phyloP scores from a whole-genome alignment of 2,329 filamentous ascomycete genomes.

The Colletotrichum liriopes region DNA sequence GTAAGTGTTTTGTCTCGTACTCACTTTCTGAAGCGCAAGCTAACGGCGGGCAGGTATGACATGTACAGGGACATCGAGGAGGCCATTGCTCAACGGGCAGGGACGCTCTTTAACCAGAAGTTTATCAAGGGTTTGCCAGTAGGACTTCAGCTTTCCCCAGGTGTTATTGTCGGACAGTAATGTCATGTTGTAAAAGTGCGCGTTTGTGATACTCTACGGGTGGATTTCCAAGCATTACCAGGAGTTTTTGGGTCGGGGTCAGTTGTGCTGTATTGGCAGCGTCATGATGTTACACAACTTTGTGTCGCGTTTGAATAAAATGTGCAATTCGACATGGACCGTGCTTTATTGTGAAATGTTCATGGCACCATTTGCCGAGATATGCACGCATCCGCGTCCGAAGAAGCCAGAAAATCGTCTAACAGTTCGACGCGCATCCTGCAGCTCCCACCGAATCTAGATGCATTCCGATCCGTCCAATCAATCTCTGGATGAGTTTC shows the following conservation, averaged over 20 bases:
- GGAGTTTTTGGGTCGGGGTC: constrained; percentile 13
- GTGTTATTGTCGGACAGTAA: constrained; percentile 54
- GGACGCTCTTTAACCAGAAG: constrained; percentile 53
- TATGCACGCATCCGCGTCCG: background rate
- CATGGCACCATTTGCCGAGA: background rate
- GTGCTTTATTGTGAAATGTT: background rate
- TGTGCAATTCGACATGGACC: background rate
- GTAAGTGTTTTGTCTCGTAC: constrained; percentile 55
- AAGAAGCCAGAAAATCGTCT: background rate
- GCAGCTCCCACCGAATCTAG: background rate
- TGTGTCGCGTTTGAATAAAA: background rate
- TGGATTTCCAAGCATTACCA: background rate
- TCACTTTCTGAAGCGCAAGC: background rate
- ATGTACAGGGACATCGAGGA: constrained; percentile 72
- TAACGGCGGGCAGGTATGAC: constrained; percentile 62
- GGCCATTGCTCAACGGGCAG: constrained; percentile 55
- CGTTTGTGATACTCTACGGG: background rate
- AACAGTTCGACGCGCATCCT: background rate
- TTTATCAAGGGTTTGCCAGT: constrained; percentile 62
- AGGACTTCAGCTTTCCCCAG: constrained; percentile 65
- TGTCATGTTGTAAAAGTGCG: background rate
- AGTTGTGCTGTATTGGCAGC: background rate
- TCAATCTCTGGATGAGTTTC: background rate
- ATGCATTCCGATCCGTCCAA: constrained; percentile 1
- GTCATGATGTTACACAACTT: background rate